A percentile compares a stretch with the other conserved stretches of the same genome.
phyloP scores from a whole-genome alignment of 495 filamentous ascomycete species.

The Neurospora tetrasperma region DNA sequence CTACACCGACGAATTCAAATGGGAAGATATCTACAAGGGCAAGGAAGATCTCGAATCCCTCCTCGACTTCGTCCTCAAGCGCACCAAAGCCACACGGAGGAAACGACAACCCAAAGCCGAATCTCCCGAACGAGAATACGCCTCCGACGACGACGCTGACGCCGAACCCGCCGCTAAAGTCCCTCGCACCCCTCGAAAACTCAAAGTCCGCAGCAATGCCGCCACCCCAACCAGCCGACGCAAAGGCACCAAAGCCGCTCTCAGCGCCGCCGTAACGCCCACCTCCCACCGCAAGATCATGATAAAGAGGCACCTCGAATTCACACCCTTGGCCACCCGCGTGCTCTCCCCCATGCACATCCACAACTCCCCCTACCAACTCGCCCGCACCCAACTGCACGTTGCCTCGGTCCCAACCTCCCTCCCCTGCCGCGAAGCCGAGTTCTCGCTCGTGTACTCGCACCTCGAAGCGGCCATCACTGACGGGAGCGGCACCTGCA shows the following conservation, averaged over 20 bases:
- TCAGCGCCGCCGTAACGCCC: slow-evolving; percentile 44
- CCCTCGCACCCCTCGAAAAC: slow-evolving; percentile 29
- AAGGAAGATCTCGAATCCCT: slow-evolving; percentile 53
- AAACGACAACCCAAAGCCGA: slow-evolving; percentile 24
- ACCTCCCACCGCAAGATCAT: slow-evolving; percentile 61
- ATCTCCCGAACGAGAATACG: slow-evolving; percentile 39
- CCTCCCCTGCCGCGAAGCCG: slow-evolving; percentile 83
- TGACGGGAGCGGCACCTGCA: slow-evolving; percentile 85
- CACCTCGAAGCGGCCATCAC: slow-evolving; percentile 92
- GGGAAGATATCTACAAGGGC: slow-evolving; percentile 73
- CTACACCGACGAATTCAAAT: slow-evolving; percentile 87
- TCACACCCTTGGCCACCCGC: slow-evolving; percentile 86
- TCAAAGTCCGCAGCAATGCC: slow-evolving; percentile 15
- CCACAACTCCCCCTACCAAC: slow-evolving; percentile 80
- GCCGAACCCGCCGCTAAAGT: slow-evolving; percentile 33
- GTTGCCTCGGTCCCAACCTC: slow-evolving; percentile 84
- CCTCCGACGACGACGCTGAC: slow-evolving; percentile 27
- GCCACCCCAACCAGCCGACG: slow-evolving; percentile 27
- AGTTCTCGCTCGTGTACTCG: slow-evolving; percentile 85
- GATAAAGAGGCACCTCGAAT: slow-evolving; percentile 86
- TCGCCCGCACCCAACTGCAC: slow-evolving; percentile 81
- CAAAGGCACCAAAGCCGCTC: slow-evolving; percentile 31
- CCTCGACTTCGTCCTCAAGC: slow-evolving; percentile 52
- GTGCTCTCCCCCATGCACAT: slow-evolving; percentile 66
- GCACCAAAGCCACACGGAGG: slow-evolving; percentile 64